Evolutionary conservation across 1,284 basidiomycete species (phyloP).

Genomic region (Ganoderma resinaceum): DNA sequence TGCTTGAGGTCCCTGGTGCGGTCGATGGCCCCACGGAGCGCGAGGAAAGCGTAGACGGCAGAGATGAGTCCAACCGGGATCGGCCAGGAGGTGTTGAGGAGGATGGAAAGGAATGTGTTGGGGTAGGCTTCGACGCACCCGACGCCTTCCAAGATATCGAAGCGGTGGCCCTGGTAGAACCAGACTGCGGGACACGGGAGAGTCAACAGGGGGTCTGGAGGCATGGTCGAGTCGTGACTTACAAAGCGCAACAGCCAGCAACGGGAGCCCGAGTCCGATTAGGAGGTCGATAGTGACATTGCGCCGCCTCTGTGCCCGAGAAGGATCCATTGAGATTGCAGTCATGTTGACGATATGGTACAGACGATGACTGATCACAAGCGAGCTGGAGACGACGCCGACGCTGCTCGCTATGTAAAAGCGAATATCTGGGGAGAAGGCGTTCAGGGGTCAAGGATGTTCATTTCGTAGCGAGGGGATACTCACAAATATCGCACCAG

Average conservation of each 20-base stretch:
- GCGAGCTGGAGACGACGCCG: constrained; percentile 50
- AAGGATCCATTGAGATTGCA: constrained; percentile 35
- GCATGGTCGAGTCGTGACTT: constrained; percentile 25
- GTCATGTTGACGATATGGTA: constrained; percentile 50
- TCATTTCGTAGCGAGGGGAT: not conserved
- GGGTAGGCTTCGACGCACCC: constrained; percentile 53
- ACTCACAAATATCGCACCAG: constrained; percentile 53
- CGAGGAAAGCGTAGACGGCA: constrained; percentile 24
- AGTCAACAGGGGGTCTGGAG: not conserved
- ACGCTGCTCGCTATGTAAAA: constrained; percentile 43
- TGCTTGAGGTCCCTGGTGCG: constrained; percentile 27
- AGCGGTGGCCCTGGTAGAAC: constrained; percentile 47
- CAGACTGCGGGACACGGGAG: not conserved
- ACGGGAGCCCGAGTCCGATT: constrained; percentile 46
- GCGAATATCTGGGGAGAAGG: constrained; percentile 30
- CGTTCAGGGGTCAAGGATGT: not conserved
- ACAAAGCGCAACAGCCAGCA: constrained; percentile 46
- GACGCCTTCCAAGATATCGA: constrained; percentile 52
- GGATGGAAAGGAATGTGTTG: constrained; percentile 43
- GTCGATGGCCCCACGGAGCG: not conserved
- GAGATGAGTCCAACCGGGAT: constrained; percentile 37
- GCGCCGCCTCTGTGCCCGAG: constrained; percentile 41
- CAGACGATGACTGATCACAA: constrained; percentile 57
- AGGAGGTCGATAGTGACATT: constrained; percentile 45
- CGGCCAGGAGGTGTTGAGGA: constrained; percentile 33